Evolutionary conservation across 75 land plant genomes (phyloP), one percentile per base, ranked within the genome.

Genomic region (Gnetum montanum): DNA sequence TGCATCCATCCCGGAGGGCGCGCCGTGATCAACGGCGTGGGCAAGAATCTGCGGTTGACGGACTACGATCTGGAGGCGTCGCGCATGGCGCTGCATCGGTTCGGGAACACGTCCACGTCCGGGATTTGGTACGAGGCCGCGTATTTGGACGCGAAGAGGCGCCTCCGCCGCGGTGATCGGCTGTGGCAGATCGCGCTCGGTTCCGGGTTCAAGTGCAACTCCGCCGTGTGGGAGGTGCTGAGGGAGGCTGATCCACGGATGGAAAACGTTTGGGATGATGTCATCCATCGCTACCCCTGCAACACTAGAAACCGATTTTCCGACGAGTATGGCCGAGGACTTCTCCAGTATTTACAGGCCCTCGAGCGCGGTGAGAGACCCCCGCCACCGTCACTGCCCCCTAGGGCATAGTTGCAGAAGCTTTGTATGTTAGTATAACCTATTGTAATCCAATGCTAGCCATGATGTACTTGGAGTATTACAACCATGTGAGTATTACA

Each of bases 181-280:
- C 54, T 79, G 12, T 63, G 74, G 80, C 82, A 79, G 61, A 75
- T 79, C 43, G 80, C 65, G 4, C 73, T 75, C 43, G 82, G 82
- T 11, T 79, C 79, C 0, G 82, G 82, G 0, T 79, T 79, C 63
- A 79, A 79, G 67, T 79, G 82, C 36, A 79, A 79, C 52, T 75
- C 75, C 44, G 74, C 70, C 7, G 79, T 79, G 2, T 79, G 82
- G 82, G 34, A 53, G 20, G 69, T 80, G 3, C 41, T 72, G 11
- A 43, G 64, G 11, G 54, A 50, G 5, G 19, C 3, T 8, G 10
- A 49, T n/a, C 53, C 33, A 4, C 18, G 6, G 11, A 34, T 27
- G 31, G 31, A 3, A 2, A 50, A 4, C 2, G 15, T 4, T 15
- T 50, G 54, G 54, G 34, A 50, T 4, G 34, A 50, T 3, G 18